These are phyloP conservation scores for Globisporangium nagaii DNA, from an alignment of 352 stramenopile genomes.

Conservation along the genomic window DNA sequence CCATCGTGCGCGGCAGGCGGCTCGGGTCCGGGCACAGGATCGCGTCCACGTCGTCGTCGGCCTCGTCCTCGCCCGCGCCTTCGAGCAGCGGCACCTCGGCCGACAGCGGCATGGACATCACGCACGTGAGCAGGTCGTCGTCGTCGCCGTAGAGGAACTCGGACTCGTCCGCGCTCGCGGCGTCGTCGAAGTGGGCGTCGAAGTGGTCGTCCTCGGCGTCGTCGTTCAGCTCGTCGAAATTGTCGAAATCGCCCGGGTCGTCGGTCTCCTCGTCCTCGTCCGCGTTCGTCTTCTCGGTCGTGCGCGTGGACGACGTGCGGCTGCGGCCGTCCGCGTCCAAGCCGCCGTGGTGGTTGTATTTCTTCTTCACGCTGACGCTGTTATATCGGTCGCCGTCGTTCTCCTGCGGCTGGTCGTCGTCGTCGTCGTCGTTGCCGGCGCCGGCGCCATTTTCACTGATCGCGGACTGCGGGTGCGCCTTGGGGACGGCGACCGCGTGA, in stretches of 20 bases:
- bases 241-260: slow-evolving; percentile 14
- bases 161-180: slow-evolving; percentile 1
- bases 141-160: slow-evolving; percentile 15
- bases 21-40: slow-evolving; percentile 50
- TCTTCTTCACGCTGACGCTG: neutral
- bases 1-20: slow-evolving; percentile 46
- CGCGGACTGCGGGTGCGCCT: neutral
- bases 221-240: neutral
- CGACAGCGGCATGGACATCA: slow-evolving; percentile 33
- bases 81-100: slow-evolving; percentile 42
- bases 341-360: neutral
- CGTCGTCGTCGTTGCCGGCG: neutral
- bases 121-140: slow-evolving; percentile 11
- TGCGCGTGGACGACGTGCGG: slow-evolving; percentile 11
- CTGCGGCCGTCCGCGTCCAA: neutral
- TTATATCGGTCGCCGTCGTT: slow-evolving; percentile 1
- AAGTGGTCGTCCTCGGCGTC: neutral
- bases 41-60: slow-evolving; percentile 48
- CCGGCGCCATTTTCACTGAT: neutral
- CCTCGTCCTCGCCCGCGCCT: slow-evolving; percentile 31
- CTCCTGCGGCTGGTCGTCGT: neutral
- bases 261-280: slow-evolving; percentile 10
- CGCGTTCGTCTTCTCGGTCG: slow-evolving; percentile 12
- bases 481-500: slow-evolving; percentile 11
- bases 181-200: neutral